Base-by-base conservation (phyloP, 345 rosid species). In the Euclidium syriacum region DNA sequence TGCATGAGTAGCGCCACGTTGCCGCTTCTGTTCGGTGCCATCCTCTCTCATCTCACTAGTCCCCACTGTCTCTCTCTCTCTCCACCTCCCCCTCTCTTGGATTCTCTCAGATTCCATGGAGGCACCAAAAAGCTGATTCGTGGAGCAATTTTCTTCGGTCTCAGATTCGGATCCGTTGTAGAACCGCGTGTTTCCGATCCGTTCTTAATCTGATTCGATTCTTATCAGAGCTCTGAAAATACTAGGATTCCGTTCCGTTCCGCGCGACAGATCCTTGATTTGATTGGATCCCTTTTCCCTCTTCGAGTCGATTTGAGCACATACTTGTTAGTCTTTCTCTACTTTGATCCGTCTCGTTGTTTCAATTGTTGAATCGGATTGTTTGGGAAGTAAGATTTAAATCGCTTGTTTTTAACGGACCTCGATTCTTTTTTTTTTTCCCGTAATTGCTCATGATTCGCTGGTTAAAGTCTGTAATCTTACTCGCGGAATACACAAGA, bases 1-100 rank as follows among this genome's bases (percentile, higher is more conserved):
- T 73, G 75, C 78, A 71, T 48, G 74, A 60, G 49, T 58, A 57
- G 47, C 55, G 85, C 81, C 92, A 86, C 92, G 85, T 83, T 61
- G 73, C 82, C 24, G 52, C 53, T 48, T 67, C 72, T 67, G 72
- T 49, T 67, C 52, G 72, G 58, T 67, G 58, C 64, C 57, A 17
- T 55, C 70, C 52, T 72, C 70, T 58, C 35, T 8, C 17, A 19
- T 36, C 71, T 64, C 76, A 53, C 53, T 59, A 0, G 15, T 43
- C 55, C 3, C 43, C 54, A 23, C 64, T 19, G 38, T 9, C 32
- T 52, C 54, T 47, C 62, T 24, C 39, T 55, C 77, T 58, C n/a
- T 26, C 22, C 25, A 46, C 12, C 15, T 59, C 56, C 63, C 10
- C 35, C 18, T 58, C 70, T 71, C 80, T 58, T 73, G 52, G 74